These are phyloP conservation scores for Candida orba DNA, from an alignment of 805 yeast species.

Conservation along the genomic window DNA sequence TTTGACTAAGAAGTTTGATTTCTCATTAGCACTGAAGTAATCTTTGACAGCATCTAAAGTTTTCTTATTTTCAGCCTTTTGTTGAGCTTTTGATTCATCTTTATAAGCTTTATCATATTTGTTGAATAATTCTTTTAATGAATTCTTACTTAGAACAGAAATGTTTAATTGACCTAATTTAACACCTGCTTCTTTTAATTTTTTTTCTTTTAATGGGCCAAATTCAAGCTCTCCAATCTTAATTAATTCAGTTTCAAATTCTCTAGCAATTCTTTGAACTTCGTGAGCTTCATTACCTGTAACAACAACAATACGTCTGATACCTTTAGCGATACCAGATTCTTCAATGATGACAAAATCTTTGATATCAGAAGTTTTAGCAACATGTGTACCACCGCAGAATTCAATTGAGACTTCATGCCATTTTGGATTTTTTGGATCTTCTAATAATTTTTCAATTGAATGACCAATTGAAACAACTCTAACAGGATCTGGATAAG, in stretches of 20 bases:
- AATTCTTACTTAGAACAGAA: constrained; percentile 73
- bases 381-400: constrained; percentile 99
- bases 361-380: constrained; percentile 87
- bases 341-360: constrained; percentile 88
- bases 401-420: constrained; percentile 75
- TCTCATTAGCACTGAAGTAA: constrained; percentile 50
- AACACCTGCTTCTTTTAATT: constrained; percentile 78
- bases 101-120: constrained; percentile 79
- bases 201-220: constrained; percentile 73
- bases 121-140: constrained; percentile 64
- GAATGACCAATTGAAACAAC: constrained; percentile 94
- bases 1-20: constrained; percentile 55
- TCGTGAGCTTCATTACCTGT: constrained; percentile 87
- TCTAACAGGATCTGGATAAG: constrained; percentile 98
- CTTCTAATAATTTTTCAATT: constrained; percentile 67
- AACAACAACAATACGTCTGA: constrained; percentile 95
- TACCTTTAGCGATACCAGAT: constrained; percentile 97
- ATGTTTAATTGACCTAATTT: constrained; percentile 75
- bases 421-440: constrained; percentile 77
- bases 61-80: constrained; percentile 80
- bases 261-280: constrained; percentile 78
- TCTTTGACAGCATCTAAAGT: constrained; percentile 69
- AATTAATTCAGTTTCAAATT: constrained; percentile 55
- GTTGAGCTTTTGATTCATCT: constrained; percentile 81
- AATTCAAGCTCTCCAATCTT: constrained; percentile 57